phyloP scores from a whole-genome alignment of 164 flowering plant genomes.

The Hamamelis virginiana region DNA sequence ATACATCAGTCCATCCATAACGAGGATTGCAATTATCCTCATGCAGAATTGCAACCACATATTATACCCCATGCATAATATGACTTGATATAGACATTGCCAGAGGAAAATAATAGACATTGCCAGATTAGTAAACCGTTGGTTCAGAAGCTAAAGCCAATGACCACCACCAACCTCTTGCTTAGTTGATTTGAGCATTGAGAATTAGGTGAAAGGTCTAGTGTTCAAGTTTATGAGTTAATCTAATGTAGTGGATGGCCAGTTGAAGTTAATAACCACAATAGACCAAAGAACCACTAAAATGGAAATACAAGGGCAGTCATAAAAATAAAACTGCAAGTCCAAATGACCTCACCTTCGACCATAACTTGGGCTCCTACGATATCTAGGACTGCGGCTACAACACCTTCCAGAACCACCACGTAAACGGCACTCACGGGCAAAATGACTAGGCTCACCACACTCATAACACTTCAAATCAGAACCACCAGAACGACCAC shows the following conservation, averaged over 20 bases:
- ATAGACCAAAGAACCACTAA: background rate
- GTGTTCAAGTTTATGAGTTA: no score
- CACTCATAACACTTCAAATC: constrained; percentile 94
- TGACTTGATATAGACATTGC: no score
- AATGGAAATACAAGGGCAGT: no score
- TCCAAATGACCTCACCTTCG: constrained; percentile 52
- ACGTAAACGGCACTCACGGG: constrained; percentile 82
- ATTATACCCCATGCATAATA: background rate
- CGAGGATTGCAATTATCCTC: background rate
- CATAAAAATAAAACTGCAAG: background rate
- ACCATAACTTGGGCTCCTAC: constrained; percentile 92
- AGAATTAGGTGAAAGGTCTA: background rate
- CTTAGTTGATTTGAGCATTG: background rate
- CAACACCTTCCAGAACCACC: constrained; percentile 78
- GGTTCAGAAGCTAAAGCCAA: background rate
- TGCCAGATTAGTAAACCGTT: background rate
- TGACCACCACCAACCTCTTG: background rate
- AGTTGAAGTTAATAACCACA: background rate
- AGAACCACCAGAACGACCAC: constrained; percentile 80
- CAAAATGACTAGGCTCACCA: constrained; percentile 97
- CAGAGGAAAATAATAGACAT: background rate
- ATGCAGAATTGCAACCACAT: background rate
- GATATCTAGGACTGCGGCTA: constrained; percentile 81
- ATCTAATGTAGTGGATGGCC: no score
- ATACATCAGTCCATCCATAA: background rate